Percentiles rank a stretch among this genome's conserved stretches.
phyloP scores from a whole-genome alignment of 176 grass and related monocot genomes.

The Juncus inflexus region DNA sequence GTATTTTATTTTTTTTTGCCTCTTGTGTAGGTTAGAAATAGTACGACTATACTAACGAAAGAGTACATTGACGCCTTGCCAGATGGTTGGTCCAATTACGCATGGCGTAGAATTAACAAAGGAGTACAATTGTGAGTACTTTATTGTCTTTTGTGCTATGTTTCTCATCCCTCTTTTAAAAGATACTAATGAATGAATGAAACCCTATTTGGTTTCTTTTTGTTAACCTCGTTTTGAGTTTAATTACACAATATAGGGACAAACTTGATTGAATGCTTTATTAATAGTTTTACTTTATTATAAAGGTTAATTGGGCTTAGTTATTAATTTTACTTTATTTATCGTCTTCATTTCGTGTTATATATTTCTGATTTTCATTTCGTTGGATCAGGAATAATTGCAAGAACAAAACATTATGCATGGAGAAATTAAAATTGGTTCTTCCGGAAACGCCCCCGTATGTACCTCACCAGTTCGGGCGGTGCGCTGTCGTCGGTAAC shows the following conservation, averaged over 20 bases:
- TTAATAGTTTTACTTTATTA: constrained; percentile 7
- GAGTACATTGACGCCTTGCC: constrained; percentile 91
- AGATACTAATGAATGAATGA: no score
- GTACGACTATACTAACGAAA: constrained; percentile 88
- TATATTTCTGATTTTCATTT: no score
- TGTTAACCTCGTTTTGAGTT: no score
- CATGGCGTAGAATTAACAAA: constrained; percentile 96
- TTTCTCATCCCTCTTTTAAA: no score
- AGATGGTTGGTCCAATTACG: constrained; percentile 97
- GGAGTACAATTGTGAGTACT: constrained; percentile 82
- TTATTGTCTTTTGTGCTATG: background rate
- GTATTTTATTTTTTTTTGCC: constrained; percentile 1
- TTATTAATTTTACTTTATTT: no score
- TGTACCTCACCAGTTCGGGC: constrained; percentile 66
- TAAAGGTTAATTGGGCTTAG: background rate
- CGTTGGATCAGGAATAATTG: constrained; percentile 57
- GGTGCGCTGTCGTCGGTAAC: constrained; percentile 89
- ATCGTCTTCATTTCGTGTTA: no score
- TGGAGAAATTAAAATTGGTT: constrained; percentile 86
- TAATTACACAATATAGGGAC: no score
- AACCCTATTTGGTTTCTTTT: no score
- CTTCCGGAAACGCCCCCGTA: constrained; percentile 74
- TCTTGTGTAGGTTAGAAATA: constrained; percentile 68
- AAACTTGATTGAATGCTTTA: background rate
- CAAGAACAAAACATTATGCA: constrained; percentile 65